phyloP scores from a whole-genome alignment of 257 asterid genomes.

The Nemophila menziesii region DNA sequence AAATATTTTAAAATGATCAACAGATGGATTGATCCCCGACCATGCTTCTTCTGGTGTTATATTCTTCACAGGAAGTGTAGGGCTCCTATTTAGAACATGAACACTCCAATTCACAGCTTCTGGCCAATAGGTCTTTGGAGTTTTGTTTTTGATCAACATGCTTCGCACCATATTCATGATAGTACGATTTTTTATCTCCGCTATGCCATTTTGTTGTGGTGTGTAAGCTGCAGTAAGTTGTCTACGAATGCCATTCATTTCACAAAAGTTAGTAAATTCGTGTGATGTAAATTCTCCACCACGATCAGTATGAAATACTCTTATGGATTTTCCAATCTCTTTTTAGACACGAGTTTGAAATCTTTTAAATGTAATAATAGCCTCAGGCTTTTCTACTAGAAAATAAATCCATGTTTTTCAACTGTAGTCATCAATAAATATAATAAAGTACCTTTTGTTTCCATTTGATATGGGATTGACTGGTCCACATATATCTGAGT shows the following conservation, averaged over 20 bases:
- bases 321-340: not conserved
- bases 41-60: not conserved
- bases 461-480: too few species aligned
- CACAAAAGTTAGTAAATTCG: not conserved
- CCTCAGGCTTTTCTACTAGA: not conserved
- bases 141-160: not conserved
- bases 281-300: slow-evolving; percentile 1
- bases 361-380: not conserved
- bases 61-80: not conserved
- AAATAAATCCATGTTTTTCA: slow-evolving; percentile 1
- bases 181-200: not conserved
- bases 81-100: not conserved
- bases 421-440: slow-evolving; percentile 1
- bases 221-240: not conserved
- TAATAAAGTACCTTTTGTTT: not conserved
- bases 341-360: not conserved
- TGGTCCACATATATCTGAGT: too few species aligned
- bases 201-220: not conserved
- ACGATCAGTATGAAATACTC: not conserved
- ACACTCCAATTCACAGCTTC: not conserved
- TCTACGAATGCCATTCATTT: not conserved
- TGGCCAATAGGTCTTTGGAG: not conserved
- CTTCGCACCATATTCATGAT: not conserved
- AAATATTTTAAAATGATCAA: not conserved
- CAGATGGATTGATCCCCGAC: not conserved